Evolutionary conservation across 2,329 filamentous ascomycete genomes (phyloP).

Genomic region (Pseudodiploospora longispora): DNA sequence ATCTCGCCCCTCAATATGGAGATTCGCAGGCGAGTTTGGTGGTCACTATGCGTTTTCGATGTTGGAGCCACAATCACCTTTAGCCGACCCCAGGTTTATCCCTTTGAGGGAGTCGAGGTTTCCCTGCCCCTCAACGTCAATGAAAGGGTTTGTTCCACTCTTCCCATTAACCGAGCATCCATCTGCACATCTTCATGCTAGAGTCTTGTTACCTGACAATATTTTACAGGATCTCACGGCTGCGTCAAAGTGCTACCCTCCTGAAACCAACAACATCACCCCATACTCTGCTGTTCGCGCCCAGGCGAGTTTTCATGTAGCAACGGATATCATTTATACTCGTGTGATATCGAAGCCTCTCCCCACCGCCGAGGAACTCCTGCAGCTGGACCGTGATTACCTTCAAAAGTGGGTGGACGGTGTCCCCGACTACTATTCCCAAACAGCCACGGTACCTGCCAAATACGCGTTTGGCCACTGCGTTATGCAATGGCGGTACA

Average conservation of each 20-base stretch:
- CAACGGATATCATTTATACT: conserved; percentile 36
- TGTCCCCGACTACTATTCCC: conserved; percentile 28
- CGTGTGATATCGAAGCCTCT: conserved; percentile 36
- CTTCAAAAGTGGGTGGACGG: conserved; percentile 30
- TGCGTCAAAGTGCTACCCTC: conserved; percentile 23
- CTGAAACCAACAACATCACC: conserved; percentile 30
- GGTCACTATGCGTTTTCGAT: conserved; percentile 35
- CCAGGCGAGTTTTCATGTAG: conserved; percentile 37
- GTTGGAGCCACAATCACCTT: conserved; percentile 41
- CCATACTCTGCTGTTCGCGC: conserved; percentile 34
- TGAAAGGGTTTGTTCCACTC: conserved; percentile 25
- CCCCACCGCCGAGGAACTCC: conserved; percentile 31
- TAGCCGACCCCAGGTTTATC: conserved; percentile 33
- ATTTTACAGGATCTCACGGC: conserved; percentile 22
- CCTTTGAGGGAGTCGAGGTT: conserved; percentile 33
- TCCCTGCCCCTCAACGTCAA: conserved; percentile 34
- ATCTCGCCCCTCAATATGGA: conserved; percentile 27
- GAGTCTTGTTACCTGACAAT: neutral
- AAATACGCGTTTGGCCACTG: conserved; percentile 31
- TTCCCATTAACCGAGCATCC: neutral
- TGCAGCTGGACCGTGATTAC: conserved; percentile 29
- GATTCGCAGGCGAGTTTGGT: conserved; percentile 29
- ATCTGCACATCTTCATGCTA: conserved; percentile 1
- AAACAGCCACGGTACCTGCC: conserved; percentile 21
- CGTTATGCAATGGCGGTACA: conserved; percentile 34